Conservation (phyloP, 2,329 filamentous ascomycete genomes). For the Colletotrichum neosansevieriae region DNA sequence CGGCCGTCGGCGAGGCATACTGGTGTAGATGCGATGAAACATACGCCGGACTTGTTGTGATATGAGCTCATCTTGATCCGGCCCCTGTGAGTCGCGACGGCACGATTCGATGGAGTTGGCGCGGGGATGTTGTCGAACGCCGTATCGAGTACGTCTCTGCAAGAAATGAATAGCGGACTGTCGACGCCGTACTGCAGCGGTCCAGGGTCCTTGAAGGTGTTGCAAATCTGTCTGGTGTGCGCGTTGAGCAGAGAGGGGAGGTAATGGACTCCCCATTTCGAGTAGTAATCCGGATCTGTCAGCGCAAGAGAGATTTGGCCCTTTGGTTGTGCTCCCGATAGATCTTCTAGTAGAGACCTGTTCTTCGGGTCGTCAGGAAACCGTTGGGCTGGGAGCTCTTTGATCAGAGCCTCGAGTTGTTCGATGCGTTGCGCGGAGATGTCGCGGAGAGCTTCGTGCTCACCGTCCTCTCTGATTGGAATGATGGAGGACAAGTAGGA, state of each 20-base stretch:
- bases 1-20: constrained; percentile 59
- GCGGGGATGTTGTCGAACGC: constrained; percentile 62
- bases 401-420: constrained; percentile 49
- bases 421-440: constrained; percentile 15
- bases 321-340: constrained; percentile 55
- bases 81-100: background rate
- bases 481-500: constrained; percentile 61
- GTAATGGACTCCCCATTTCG: constrained; percentile 69
- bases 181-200: constrained; percentile 65
- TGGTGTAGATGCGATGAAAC: constrained; percentile 64
- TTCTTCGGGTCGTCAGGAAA: constrained; percentile 55
- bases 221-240: constrained; percentile 68
- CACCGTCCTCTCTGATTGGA: constrained; percentile 50
- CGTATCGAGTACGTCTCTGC: constrained; percentile 61
- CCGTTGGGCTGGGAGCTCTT: constrained; percentile 49
- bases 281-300: constrained; percentile 52
- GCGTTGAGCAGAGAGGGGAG: constrained; percentile 68
- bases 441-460: constrained; percentile 48
- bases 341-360: constrained; percentile 61
- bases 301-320: constrained; percentile 67
- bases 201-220: constrained; percentile 72
- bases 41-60: constrained; percentile 56
- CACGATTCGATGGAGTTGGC: constrained; percentile 53
- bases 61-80: constrained; percentile 57
- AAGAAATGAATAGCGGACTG: constrained; percentile 64